Evolutionary conservation across 2,329 filamentous ascomycete species (phyloP), one percentile per base, ranked within the genome.

Genomic region (Simplicillium aogashimaense): DNA sequence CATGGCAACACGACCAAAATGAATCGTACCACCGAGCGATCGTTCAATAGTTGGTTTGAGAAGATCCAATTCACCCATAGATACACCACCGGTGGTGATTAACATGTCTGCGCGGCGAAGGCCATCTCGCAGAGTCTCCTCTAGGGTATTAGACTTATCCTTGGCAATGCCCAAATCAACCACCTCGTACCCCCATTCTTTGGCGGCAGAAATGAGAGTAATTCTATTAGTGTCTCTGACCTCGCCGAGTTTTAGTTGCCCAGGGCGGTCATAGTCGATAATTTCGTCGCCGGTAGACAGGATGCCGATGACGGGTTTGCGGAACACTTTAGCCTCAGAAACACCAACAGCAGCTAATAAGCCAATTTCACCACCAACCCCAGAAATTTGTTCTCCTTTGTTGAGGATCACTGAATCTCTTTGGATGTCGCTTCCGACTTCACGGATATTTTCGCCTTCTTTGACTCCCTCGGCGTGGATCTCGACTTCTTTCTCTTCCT

Each of bases 61-160:
- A 7, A 98, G 80, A 60, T 98, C 92, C 3, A 95, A 78, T 63
- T 98, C 92, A 42, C 92, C 92, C 92, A 98, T 98, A 9, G 86
- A 94, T 15, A 97, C 92, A 36, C 92, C 92, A 16, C 92, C 92
- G 0, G 85, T 90, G 13, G 92, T 97, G 53, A 98, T 79, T 43
- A 98, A 74, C 11, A 97, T 67, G 54, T 95, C 89, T 18, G 81
- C 80, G 36, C 69, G 67, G 15, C 84, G 75, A 45, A 97, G 68
- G 1, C 83, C 86, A 42, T 77, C 72, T 3, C 89, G 81, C 9
- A 98, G 72, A 3, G 74, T 79, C 52, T 83, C 69, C 56, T 97
- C 90, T 1, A 98, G 72, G 2, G 77, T 74, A 1, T 78, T 80
- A 0, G 81, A 70, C 63, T 77, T 76, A 58, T 94, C 86, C 32